Evolutionary conservation across 192 early-diverging fungal genomes (phyloP), one percentile per base, ranked within the genome.

Genomic region (Mortierella claussenii): DNA sequence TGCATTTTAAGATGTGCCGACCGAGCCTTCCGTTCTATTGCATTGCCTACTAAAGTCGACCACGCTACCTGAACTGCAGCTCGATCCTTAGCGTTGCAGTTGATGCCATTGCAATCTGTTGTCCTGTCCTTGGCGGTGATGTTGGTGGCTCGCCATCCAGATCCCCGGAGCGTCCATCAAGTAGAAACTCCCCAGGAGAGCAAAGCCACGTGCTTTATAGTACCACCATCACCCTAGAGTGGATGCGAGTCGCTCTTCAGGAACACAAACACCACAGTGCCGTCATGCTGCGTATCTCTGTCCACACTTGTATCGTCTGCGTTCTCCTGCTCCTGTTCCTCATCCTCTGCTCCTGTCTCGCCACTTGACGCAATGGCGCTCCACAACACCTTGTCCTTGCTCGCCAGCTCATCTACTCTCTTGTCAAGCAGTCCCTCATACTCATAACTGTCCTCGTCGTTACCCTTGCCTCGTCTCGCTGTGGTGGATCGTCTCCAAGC

Each of bases 41-140:
- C 8, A 40, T 40, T 40, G 8, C 37, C 13, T 13, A 40, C 13
- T 13, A 10, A 13, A 10, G 13, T 10, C 37, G 13, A 40, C 13
- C 4, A 33, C 21, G 11, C 3, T 67, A 76, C 73, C 73, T 76
- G 65, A 76, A 76, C 59, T 76, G 73, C 17, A 76, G 54, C 17
- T 76, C 73, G 53, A 76, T 67, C 33, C 36, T 45, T 34, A 76
- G 33, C 15, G 52, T 65, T 8, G 33, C 53, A 4, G 24, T 57
- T 2, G 15, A 43, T 21, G 5, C 24, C 37, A 57, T 27, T n/a
- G n/a, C n/a, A n/a, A n/a, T n/a, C n/a, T n/a, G n/a, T n/a, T n/a
- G n/a, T n/a, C n/a, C n/a, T n/a, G n/a, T n/a, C n/a, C n/a, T n/a
- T n/a, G n/a, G n/a, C n/a, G n/a, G n/a, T n/a, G n/a, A n/a, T n/a